A percentile compares a stretch with the other conserved stretches of the same genome.
phyloP scores from a whole-genome alignment of 2,329 filamentous ascomycete genomes.

The Beauveria varroae region DNA sequence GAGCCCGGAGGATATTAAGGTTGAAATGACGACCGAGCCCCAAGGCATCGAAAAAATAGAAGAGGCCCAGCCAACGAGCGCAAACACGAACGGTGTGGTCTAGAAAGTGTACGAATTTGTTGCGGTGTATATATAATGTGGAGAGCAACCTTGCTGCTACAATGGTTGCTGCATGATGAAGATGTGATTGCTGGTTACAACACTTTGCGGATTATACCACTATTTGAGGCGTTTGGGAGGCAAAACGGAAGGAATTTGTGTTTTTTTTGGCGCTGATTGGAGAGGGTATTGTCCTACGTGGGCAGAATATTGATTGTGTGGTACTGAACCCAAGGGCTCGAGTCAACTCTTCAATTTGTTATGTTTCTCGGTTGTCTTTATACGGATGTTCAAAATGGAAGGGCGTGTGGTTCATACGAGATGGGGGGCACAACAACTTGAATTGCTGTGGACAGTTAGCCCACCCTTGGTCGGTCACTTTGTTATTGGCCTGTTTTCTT shows the following conservation, averaged over 20 bases:
- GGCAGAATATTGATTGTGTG: background rate
- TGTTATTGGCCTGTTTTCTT: conserved; percentile 7
- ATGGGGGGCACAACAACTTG: background rate
- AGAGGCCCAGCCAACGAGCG: conserved; percentile 17
- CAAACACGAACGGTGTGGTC: conserved; percentile 14
- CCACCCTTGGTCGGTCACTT: background rate
- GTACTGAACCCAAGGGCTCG: background rate
- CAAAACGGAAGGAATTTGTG: background rate
- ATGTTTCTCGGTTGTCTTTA: background rate
- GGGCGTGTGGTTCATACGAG: background rate
- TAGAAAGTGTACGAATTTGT: conserved; percentile 6
- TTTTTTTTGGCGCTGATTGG: conserved; percentile 8
- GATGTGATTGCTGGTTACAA: conserved; percentile 3
- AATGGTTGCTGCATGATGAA: conserved; percentile 7
- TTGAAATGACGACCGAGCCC: conserved; percentile 26
- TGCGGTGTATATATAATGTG: conserved; percentile 10
- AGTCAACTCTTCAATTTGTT: background rate
- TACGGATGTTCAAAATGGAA: background rate
- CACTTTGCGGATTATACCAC: conserved; percentile 8
- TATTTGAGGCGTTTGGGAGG: conserved; percentile 2
- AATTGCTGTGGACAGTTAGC: background rate
- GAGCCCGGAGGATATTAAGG: conserved; percentile 29
- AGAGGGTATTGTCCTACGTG: background rate
- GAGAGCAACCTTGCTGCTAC: background rate
- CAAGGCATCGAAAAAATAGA: conserved; percentile 22